These are phyloP conservation scores for Fusarium sp. DNA, from an alignment of 2,329 filamentous ascomycete genomes.

Conservation along the genomic window DNA sequence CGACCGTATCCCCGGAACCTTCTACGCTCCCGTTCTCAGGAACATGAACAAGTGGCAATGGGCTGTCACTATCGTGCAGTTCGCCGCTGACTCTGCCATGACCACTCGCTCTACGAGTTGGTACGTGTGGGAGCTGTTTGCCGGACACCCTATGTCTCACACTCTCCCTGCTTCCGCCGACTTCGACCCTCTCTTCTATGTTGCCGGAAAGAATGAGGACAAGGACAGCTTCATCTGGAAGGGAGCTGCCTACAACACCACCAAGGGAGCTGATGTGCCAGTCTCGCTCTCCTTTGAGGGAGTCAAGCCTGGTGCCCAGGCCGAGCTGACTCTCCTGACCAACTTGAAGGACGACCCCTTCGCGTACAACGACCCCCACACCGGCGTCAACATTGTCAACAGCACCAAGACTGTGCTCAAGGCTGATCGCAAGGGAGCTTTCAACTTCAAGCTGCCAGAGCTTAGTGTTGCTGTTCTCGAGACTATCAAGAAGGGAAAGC, in stretches of 20 bases:
- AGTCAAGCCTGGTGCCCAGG: slow-evolving; percentile 56
- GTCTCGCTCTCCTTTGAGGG: slow-evolving; percentile 64
- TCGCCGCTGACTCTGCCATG: slow-evolving; percentile 62
- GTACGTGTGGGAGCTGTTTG: slow-evolving; percentile 66
- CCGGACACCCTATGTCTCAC: slow-evolving; percentile 60
- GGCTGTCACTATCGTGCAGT: slow-evolving; percentile 66
- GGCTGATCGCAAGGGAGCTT: slow-evolving; percentile 62
- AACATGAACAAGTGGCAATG: slow-evolving; percentile 67
- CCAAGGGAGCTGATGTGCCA: slow-evolving; percentile 60
- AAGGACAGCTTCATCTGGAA: slow-evolving; percentile 64
- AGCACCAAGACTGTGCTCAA: slow-evolving; percentile 56
- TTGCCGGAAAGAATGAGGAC: slow-evolving; percentile 62
- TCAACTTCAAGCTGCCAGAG: slow-evolving; percentile 67
- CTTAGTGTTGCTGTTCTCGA: slow-evolving; percentile 71
- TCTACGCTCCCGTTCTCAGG: slow-evolving; percentile 66
- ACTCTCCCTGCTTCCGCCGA: slow-evolving; percentile 61
- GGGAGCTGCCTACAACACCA: slow-evolving; percentile 67
- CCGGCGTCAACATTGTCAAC: slow-evolving; percentile 65
- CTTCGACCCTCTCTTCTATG: slow-evolving; percentile 65
- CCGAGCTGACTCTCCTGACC: slow-evolving; percentile 62
- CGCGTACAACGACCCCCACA: slow-evolving; percentile 60
- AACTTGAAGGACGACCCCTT: slow-evolving; percentile 59
- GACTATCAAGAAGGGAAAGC: slow-evolving; percentile 47
- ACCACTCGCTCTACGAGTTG: slow-evolving; percentile 67
- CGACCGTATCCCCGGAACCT: slow-evolving; percentile 68